Evolutionary conservation across 192 early-diverging fungal species (phyloP).

Genomic region (Linnemannia exigua): DNA sequence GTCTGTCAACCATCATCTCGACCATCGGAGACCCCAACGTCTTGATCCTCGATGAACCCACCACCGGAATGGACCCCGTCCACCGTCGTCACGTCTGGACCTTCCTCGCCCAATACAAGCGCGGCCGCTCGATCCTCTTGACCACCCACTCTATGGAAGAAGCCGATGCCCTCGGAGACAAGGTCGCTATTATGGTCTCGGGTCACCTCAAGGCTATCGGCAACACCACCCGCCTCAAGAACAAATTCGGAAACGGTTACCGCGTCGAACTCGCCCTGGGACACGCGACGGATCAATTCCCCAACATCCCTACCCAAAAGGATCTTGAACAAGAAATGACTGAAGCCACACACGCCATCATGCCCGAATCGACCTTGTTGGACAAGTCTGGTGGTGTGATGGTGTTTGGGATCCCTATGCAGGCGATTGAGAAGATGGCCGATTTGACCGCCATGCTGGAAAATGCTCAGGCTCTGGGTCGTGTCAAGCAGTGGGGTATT

Average conservation of each 20-base stretch:
- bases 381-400: slow-evolving; percentile 79
- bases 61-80: slow-evolving; percentile 80
- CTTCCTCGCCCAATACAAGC: slow-evolving; percentile 84
- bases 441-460: slow-evolving; percentile 72
- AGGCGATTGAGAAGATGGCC: slow-evolving; percentile 58
- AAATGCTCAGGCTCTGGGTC: slow-evolving; percentile 36
- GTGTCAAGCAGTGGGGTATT: slow-evolving; percentile 76
- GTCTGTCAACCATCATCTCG: slow-evolving; percentile 77
- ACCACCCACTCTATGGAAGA: slow-evolving; percentile 86
- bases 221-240: slow-evolving; percentile 74
- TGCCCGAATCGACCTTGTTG: slow-evolving; percentile 69
- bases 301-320: slow-evolving; percentile 56
- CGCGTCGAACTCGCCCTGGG: slow-evolving; percentile 75
- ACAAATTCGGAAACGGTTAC: slow-evolving; percentile 82
- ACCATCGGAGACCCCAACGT: slow-evolving; percentile 78
- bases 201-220: slow-evolving; percentile 74
- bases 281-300: slow-evolving; percentile 34
- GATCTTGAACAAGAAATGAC: slow-evolving; percentile 51
- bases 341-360: slow-evolving; percentile 21
- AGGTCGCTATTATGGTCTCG: slow-evolving; percentile 75
- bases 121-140: slow-evolving; percentile 76
- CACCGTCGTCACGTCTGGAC: slow-evolving; percentile 86
- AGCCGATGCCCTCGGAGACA: slow-evolving; percentile 72
- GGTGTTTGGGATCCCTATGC: slow-evolving; percentile 71
- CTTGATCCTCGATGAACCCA: slow-evolving; percentile 77